These are phyloP conservation scores for Pichia scutulata DNA, from an alignment of 805 yeast genomes.

Conservation along the genomic window DNA sequence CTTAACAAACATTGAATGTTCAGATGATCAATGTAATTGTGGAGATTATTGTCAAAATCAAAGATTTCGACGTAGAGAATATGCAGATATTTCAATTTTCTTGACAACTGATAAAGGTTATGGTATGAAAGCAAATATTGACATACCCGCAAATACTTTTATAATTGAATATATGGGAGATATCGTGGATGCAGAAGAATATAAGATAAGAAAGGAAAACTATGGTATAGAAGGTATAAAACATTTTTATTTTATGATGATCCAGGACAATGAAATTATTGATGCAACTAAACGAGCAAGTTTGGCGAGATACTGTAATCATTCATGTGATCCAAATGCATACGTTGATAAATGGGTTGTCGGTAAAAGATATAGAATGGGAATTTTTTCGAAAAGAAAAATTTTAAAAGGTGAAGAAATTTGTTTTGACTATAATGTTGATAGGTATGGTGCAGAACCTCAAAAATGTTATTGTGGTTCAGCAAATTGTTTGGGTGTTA, in stretches of 20 bases:
- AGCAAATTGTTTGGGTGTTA: slow-evolving; percentile 80
- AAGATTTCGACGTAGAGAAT: slow-evolving; percentile 71
- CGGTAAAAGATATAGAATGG: slow-evolving; percentile 84
- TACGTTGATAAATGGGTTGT: slow-evolving; percentile 97
- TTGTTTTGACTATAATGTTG: slow-evolving; percentile 90
- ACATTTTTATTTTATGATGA: slow-evolving; percentile 95
- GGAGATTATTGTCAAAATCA: slow-evolving; percentile 80
- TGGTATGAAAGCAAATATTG: slow-evolving; percentile 69
- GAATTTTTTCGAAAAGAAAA: slow-evolving; percentile 77
- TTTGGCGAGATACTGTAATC: slow-evolving; percentile 87
- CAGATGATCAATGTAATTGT: slow-evolving; percentile 60
- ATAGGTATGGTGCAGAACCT: slow-evolving; percentile 89
- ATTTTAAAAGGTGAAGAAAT: slow-evolving; percentile 79
- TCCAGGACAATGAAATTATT: slow-evolving; percentile 84
- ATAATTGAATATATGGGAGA: slow-evolving; percentile 93
- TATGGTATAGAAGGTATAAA: slow-evolving; percentile 63
- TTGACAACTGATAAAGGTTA: slow-evolving; percentile 81
- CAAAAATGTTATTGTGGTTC: slow-evolving; percentile 95
- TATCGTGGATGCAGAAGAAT: slow-evolving; percentile 75
- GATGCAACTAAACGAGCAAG: slow-evolving; percentile 91
- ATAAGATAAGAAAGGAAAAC: slow-evolving; percentile 62
- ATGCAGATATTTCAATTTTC: slow-evolving; percentile 74
- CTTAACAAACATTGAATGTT: slow-evolving; percentile 87
- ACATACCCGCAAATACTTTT: slow-evolving; percentile 56
- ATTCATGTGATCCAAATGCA: slow-evolving; percentile 92